Base-by-base conservation (phyloP, 495 filamentous ascomycete species). In the Neurospora sp. region DNA sequence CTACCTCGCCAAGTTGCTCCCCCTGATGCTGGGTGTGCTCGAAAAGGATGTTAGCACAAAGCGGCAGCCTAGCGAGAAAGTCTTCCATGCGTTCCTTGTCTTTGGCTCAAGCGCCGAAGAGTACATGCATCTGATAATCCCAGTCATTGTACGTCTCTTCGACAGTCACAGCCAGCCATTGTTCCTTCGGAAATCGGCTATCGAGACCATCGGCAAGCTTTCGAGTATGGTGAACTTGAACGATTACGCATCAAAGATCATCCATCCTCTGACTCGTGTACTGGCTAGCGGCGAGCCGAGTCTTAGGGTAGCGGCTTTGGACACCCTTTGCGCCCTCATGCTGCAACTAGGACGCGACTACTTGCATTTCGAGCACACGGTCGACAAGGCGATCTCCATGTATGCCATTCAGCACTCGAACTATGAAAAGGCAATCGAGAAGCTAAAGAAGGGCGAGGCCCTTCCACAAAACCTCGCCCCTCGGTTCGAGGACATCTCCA, bases 111-210 rank as follows among this genome's bases (percentile, higher is more conserved):
- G 94, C 78, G 92, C 91, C 18, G 96, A 98, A 80, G 95, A 98
- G 80, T 98, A 98, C 81, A 98, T 99, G 96, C 96, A 98, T 81
- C 86, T 99, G 39, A 98, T 99, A 76, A 94, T 99, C 42, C 96
- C 96, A 9, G 91, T 94, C n/a, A 92, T 99, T 74, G 93, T 99
- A 20, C 88, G 90, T 18, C 89, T 97, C 71, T 97, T 98, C 78
- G 93, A 98, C 77, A 94, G 92, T 74, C 87, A 89, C 23, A 89
- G 91, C 44, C 91, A 96, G 74, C 93, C 93, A 7, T 83, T 87
- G 11, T 89, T 89, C 73, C 87, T 96, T 48, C 91, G 94, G 39
- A 95, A 94, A 80, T 89, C 89, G 39, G 94, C 95, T 12, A 98
- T 99, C 77, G 96, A 99, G 75, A 97, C 94, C 0, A 87, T 99